A percentile compares a stretch with the other conserved stretches of the same genome.
These are phyloP conservation scores for Eimeria brunetti DNA, from an alignment of 169 alveolate genomes.

Conservation along the genomic window DNA sequence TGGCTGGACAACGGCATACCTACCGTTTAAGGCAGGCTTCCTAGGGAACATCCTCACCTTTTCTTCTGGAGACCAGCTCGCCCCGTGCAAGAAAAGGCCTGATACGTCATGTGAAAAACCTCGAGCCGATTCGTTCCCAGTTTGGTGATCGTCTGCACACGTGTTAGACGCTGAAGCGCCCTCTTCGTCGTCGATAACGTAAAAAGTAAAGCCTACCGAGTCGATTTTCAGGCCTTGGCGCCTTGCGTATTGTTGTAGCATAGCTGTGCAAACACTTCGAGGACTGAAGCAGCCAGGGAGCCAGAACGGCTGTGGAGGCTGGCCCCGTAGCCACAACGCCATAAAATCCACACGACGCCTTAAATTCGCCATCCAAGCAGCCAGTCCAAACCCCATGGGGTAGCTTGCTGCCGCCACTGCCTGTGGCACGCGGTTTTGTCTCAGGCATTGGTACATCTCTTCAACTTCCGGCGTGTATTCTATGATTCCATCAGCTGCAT, in stretches of 20 bases:
- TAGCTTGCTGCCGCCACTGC: constrained; percentile 92
- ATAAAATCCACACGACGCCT: constrained; percentile 90
- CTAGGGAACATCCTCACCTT: constrained; percentile 1
- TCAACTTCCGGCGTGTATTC: constrained; percentile 93
- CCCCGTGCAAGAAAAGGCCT: constrained; percentile 96
- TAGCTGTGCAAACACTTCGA: constrained; percentile 94
- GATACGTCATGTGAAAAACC: constrained; percentile 86
- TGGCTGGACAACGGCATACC: neutral
- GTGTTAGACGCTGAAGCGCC: neutral
- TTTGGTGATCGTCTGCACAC: neutral
- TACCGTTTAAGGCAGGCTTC: neutral
- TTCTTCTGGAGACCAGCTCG: constrained; percentile 90
- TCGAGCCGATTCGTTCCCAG: neutral
- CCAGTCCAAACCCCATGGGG: constrained; percentile 93
- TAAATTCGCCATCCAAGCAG: constrained; percentile 91
- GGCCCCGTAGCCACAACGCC: constrained; percentile 92
- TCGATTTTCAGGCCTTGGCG: constrained; percentile 93
- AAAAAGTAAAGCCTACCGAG: constrained; percentile 90
- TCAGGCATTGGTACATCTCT: constrained; percentile 86
- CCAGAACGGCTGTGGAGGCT: constrained; percentile 93
- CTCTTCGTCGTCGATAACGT: constrained; percentile 79
- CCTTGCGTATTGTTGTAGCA: constrained; percentile 94
- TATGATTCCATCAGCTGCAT: constrained; percentile 92
- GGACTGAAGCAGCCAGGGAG: constrained; percentile 95
- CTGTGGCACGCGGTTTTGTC: constrained; percentile 92